Conservation (phyloP, 1,284 basidiomycete genomes). For the Acaromyces ingoldii region DNA sequence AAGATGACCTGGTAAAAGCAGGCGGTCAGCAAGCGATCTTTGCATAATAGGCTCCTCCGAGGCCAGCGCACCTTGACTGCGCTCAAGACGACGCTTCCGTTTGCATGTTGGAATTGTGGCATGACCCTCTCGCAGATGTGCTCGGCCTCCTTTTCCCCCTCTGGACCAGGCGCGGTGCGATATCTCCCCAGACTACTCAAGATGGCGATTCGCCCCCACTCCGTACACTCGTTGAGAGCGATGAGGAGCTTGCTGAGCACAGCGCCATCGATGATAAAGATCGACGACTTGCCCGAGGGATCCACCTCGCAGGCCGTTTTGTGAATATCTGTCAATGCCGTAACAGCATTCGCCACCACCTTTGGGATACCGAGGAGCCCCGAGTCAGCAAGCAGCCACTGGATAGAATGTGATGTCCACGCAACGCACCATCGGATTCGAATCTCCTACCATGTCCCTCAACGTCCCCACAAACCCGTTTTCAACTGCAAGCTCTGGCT, state of each 20-base stretch:
- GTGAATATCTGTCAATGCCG: conserved; percentile 91
- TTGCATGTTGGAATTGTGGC: conserved; percentile 96
- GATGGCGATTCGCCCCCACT: conserved; percentile 95
- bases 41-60: not conserved
- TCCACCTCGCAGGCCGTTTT: conserved; percentile 50
- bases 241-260: conserved; percentile 86
- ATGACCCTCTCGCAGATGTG: conserved; percentile 98
- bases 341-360: conserved; percentile 86
- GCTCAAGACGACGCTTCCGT: conserved; percentile 87
- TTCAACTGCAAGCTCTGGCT: conserved; percentile 88
- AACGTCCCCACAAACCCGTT: conserved; percentile 88
- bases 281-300: conserved; percentile 53
- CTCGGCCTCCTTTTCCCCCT: conserved; percentile 72
- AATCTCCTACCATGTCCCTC: conserved; percentile 80
- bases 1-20: conserved; percentile 70
- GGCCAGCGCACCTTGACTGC: conserved; percentile 73
- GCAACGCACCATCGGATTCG: conserved; percentile 77
- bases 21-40: not conserved
- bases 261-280: conserved; percentile 74
- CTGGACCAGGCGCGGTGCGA: conserved; percentile 65
- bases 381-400: conserved; percentile 4
- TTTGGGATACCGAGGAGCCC: conserved; percentile 7
- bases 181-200: conserved; percentile 82
- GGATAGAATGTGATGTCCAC: not conserved
- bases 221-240: conserved; percentile 94